Conservation (phyloP, 148 eudicot genomes). For the Vaccinium corymbosum region DNA sequence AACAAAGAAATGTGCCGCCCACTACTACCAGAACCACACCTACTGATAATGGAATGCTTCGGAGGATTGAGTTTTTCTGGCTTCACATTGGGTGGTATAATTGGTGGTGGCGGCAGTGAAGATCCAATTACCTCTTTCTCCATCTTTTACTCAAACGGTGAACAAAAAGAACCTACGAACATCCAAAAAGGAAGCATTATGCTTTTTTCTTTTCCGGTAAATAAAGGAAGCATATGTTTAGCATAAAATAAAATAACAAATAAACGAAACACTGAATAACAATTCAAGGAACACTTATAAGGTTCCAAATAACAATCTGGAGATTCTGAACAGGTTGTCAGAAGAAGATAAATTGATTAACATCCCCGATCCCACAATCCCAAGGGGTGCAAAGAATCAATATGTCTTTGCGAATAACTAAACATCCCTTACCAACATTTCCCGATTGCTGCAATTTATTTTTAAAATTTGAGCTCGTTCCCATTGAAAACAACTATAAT, state of each 20-base stretch:
- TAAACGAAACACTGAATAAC: too few relatives aligned
- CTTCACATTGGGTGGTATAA: constrained; percentile 28
- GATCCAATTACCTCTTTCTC: constrained; percentile 32
- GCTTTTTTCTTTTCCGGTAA: not conserved
- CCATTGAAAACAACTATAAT: too few relatives aligned
- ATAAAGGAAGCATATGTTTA: not conserved
- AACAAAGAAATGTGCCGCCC: constrained; percentile 52
- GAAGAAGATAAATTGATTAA: too few relatives aligned
- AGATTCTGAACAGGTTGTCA: too few relatives aligned
- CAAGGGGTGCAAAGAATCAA: too few relatives aligned
- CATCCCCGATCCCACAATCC: too few relatives aligned
- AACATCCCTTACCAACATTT: too few relatives aligned
- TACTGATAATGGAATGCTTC: constrained; percentile 42
- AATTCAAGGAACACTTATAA: not conserved
- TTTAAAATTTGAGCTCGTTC: too few relatives aligned
- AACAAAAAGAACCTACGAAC: not conserved
- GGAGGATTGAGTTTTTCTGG: constrained; percentile 34
- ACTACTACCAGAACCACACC: constrained; percentile 64
- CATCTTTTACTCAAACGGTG: constrained; percentile 25
- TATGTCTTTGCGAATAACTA: too few relatives aligned
- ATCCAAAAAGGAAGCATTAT: not conserved
- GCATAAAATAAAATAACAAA: too few relatives aligned
- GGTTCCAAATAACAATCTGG: not conserved
- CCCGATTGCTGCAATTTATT: too few relatives aligned
- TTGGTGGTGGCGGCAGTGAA: constrained; percentile 37